Evolutionary conservation across 768 basidiomycete species (phyloP).

Genomic region (Lyophyllum shimeji): DNA sequence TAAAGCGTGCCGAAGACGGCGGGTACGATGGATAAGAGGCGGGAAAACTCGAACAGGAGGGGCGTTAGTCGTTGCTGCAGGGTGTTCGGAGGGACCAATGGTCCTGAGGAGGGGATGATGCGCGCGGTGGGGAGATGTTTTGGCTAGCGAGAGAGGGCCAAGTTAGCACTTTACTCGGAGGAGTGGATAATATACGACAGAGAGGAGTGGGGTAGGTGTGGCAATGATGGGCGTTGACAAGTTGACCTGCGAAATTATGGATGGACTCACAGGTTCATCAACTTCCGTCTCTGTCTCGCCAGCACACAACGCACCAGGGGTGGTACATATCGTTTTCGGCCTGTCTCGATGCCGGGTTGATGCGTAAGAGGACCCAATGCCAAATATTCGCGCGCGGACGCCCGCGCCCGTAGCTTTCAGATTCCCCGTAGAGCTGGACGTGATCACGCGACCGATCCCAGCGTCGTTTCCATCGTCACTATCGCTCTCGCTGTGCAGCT

Average conservation of each 20-base stretch:
- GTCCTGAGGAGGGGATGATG: constrained; percentile 48
- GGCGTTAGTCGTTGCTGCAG: constrained; percentile 49
- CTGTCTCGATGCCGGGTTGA: constrained; percentile 27
- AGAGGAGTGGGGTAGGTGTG: background rate
- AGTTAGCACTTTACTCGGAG: background rate
- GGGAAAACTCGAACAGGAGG: constrained; percentile 67
- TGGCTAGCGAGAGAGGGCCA: constrained; percentile 35
- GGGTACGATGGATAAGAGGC: constrained; percentile 71
- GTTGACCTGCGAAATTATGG: constrained; percentile 1
- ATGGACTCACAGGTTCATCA: constrained; percentile 65
- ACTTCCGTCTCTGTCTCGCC: constrained; percentile 81
- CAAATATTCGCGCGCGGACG: constrained; percentile 33
- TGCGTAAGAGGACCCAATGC: constrained; percentile 16
- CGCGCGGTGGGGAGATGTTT: constrained; percentile 71
- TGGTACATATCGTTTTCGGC: constrained; percentile 60
- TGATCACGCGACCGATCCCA: constrained; percentile 29
- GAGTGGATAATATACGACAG: background rate
- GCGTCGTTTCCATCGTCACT: constrained; percentile 29
- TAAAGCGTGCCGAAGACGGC: constrained; percentile 64
- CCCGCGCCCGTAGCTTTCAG: constrained; percentile 13
- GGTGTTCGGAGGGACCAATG: constrained; percentile 47
- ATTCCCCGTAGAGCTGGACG: constrained; percentile 16
- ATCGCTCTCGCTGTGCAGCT: constrained; percentile 29
- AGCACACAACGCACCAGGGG: constrained; percentile 56
- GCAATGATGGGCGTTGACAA: background rate